phyloP scores from a whole-genome alignment of 352 stramenopile genomes.

The Pythium scleroteichum region DNA sequence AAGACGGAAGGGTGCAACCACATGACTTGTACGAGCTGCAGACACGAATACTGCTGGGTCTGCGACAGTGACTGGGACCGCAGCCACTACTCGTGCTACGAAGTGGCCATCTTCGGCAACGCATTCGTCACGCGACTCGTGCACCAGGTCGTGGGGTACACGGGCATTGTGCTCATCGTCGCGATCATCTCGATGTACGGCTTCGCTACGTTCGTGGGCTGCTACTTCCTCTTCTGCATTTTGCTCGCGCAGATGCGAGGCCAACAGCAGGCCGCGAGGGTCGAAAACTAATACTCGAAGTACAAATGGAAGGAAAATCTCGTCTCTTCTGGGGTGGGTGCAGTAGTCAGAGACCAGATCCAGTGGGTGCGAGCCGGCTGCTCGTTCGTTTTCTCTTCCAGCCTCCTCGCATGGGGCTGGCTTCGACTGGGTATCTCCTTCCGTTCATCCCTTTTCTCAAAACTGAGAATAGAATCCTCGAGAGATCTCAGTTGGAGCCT shows the following conservation, averaged over 20 bases:
- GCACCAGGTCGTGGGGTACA: slow-evolving; percentile 49
- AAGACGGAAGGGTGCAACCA: slow-evolving; percentile 78
- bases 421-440: too few species aligned
- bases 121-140: slow-evolving; percentile 37
- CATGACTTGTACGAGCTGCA: slow-evolving; percentile 71
- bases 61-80: slow-evolving; percentile 56
- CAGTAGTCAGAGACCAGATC: too few species aligned
- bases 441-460: too few species aligned
- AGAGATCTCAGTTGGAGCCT: too few species aligned
- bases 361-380: too few species aligned
- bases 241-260: slow-evolving; percentile 1
- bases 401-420: too few species aligned
- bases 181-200: slow-evolving; percentile 54
- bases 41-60: slow-evolving; percentile 71
- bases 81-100: slow-evolving; percentile 73
- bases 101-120: slow-evolving; percentile 47
- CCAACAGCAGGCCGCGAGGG: background rate
- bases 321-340: too few species aligned
- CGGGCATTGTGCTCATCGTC: slow-evolving; percentile 50
- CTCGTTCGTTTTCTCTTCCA: too few species aligned
- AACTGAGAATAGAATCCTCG: too few species aligned
- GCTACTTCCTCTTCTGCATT: slow-evolving; percentile 35
- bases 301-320: too few species aligned
- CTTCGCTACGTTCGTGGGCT: slow-evolving; percentile 51
- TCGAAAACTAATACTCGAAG: background rate